Percentiles rank a stretch among this genome's conserved stretches.
Evolutionary conservation across 202 grass and related monocot genomes (phyloP).

Genomic region (Brachypodium distachyon): DNA sequence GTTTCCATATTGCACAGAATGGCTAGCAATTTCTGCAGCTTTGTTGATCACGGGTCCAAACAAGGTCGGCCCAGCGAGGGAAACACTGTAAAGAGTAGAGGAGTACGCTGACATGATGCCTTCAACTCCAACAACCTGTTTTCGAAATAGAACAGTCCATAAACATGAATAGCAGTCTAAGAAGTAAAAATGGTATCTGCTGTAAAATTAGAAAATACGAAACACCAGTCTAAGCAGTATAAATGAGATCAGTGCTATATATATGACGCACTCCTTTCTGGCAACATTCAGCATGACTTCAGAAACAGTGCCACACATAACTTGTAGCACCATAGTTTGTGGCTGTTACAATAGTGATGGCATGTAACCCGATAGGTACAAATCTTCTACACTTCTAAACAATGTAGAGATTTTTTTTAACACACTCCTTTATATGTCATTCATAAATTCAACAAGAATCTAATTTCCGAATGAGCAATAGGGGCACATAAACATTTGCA

Average conservation of each 20-base stretch:
- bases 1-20: slow-evolving; percentile 57
- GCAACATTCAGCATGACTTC: not conserved
- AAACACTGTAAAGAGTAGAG: slow-evolving; percentile 50
- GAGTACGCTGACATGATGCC: slow-evolving; percentile 91
- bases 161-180: not conserved
- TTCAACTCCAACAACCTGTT: slow-evolving; percentile 81
- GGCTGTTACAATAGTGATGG: not conserved
- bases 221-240: not conserved
- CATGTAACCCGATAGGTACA: not conserved
- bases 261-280: not conserved
- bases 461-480: not conserved
- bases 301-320: not conserved
- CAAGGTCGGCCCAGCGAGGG: slow-evolving; percentile 82
- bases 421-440: too few species aligned
- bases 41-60: slow-evolving; percentile 89
- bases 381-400: not conserved
- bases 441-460: not conserved
- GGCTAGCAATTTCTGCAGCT: slow-evolving; percentile 75
- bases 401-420: too few species aligned
- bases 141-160: slow-evolving; percentile 3
- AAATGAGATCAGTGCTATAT: not conserved
- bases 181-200: not conserved
- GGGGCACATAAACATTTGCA: not conserved
- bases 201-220: not conserved
- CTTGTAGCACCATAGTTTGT: not conserved